Base-by-base conservation (phyloP, 495 filamentous ascomycete species). In the Aspergillus taichungensis region DNA sequence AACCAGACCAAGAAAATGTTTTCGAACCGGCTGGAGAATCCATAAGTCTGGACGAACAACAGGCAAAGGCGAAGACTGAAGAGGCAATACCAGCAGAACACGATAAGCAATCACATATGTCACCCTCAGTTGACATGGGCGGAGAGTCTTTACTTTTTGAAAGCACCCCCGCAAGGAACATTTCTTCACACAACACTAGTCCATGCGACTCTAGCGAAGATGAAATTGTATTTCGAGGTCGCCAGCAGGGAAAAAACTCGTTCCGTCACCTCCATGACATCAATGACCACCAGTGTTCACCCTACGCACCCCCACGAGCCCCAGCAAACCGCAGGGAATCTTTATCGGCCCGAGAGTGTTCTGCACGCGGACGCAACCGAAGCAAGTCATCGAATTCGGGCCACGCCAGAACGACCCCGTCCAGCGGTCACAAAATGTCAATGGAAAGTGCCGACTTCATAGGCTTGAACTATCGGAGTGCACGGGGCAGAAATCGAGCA, bases 221-320 rank as follows among this genome's bases (percentile, higher is more conserved):
- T 38, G 69, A 73, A 52, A 56, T 73, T 28, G 63, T 73, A 6
- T 71, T 73, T 28, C 56, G 47, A 13, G 68, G 69, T 13, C 56
- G 66, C 12, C 53, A 49, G 11, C 53, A 39, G 24, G 11, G 40
- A 13, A 53, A 42, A 1, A 44, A 46, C 9, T 36, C 41, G 28
- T 51, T 56, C 7, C 49, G 54, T 49, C 50, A 51, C 14, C 48
- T 50, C 12, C 30, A 33, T 6, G 47, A 42, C 13, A 50, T 49
- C 6, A 13, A 6, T 32, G 30, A 8, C 0, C 1, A 11, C 39
- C 8, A 30, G 13, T 30, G 3, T 11, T 3, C 18, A 41, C 8
- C 39, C 29, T 3, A 30, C 30, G 6, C 6, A 12, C 13, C 30
- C 5, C 29, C 37, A 43, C 18, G 18, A 24, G 18, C 18, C 2